Base-by-base conservation (phyloP, 768 basidiomycete genomes). In the Agaricus subrufescens region DNA sequence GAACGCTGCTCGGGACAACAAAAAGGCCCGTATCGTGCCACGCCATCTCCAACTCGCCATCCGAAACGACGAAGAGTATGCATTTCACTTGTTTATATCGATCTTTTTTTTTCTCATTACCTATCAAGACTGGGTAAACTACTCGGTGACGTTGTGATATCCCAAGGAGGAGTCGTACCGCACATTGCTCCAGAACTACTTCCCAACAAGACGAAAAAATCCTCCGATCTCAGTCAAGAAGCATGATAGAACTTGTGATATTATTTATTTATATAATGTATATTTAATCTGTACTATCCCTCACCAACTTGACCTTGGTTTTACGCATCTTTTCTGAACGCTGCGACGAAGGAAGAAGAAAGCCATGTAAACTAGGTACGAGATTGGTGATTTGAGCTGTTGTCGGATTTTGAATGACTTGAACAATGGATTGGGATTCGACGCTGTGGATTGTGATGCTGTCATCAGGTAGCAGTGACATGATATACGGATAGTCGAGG, bases 21-120 rank as follows among this genome's bases (percentile, higher is more conserved):
- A 91, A 81, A 90, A 94, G 78, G 86, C 89, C 62, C 92, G 94
- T 87, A 94, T 95, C 64, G 90, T 94, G 25, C 94, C 93, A 52
- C 86, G 94, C 65, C 94, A 95, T 73, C 72, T 95, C 47, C 94
- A 95, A 67, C 84, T 95, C 53, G 93, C 94, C 61, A 92, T 95
- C 72, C 83, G 93, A 62, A 92, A 94, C 70, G 91, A 92, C 58
- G 91, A 94, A 69, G 91, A 89, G 86, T 87, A 54, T 8, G 70
- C 19, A 31, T 30, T 70, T 15, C 38, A 37, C 50, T 0, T 30
- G 4, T 15, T 48, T 9, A 26, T 31, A 14, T 40, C 46, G 34
- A 11, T 15, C 19, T 23, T 43, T 42, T 15, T 25, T 46, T 27
- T 48, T n/a, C 29, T 48, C 11, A 92, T 69, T 87, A 91, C 79